Evolutionary conservation across 768 basidiomycete species (phyloP), one percentile per base, ranked within the genome.

Genomic region (Lactarius quietus): DNA sequence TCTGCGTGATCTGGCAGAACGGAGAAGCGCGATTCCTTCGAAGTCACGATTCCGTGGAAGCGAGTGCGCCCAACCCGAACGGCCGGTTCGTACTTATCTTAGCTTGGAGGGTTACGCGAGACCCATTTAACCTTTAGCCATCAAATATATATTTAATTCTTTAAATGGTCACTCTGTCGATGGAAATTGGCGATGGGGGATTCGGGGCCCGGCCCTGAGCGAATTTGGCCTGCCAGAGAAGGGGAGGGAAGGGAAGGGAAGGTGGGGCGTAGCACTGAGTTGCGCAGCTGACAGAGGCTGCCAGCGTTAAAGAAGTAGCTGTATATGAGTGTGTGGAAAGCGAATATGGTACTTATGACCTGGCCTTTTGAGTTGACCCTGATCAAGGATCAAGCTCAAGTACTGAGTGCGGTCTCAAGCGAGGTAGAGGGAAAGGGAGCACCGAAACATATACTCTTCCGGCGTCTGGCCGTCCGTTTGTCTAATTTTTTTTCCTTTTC

Each of bases 111-210:
- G 54, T 66, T 62, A 66, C 61, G 61, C 57, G 55, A 57, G 48
- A 20, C 14, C 15, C 38, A 48, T 66, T 66, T 66, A 62, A 53
- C 61, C 65, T 66, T 66, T 66, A 66, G 18, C 65, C 65, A 59
- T 53, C n/a, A 39, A 48, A 57, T 33, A 54, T 54, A 54, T 54
- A 54, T 54, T 54, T 54, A 54, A 20, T 54, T 54, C 53, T 54
- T 31, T 54, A 33, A 54, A 54, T 54, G 53, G 53, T 20, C 18
- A 54, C 20, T 31, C 31, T 10, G 53, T 29, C 31, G 20, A 33
- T 18, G 18, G 23, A n/a, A n/a, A 18, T 12, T 51, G 48, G 48
- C 48, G 48, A 51, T 51, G 26, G 38, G 28, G 48, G 60, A 23
- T 43, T 43, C 12, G 48, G 48, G 48, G 48, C 17, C 31, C 12